phyloP scores from a whole-genome alignment of 2,329 filamentous ascomycete genomes.

The Colletotrichum agaves region DNA sequence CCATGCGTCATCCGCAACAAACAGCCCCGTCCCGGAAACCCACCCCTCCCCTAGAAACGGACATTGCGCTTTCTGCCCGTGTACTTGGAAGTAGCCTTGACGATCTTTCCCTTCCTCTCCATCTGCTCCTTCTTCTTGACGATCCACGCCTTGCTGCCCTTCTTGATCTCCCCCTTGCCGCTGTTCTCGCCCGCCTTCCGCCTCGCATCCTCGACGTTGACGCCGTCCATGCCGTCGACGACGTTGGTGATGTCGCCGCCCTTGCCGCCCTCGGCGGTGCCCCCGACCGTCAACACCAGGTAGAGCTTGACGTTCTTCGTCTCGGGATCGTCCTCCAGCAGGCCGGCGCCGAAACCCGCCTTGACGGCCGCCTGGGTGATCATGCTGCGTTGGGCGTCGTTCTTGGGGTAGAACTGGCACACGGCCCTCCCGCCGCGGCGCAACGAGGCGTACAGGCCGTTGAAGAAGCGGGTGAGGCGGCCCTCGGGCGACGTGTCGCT shows the following conservation, averaged over 20 bases:
- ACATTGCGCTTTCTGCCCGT: constrained; percentile 88
- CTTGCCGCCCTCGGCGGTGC: constrained; percentile 57
- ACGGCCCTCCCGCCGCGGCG: constrained; percentile 88
- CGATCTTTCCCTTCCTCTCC: constrained; percentile 93
- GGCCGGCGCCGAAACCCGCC: constrained; percentile 93
- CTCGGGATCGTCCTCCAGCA: constrained; percentile 93
- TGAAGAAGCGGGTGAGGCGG: constrained; percentile 87
- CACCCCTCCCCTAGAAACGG: constrained; percentile 68
- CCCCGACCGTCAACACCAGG: constrained; percentile 89
- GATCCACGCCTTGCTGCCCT: constrained; percentile 88
- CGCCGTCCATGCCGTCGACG: constrained; percentile 87
- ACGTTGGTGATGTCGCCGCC: constrained; percentile 90
- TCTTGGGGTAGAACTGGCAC: constrained; percentile 98
- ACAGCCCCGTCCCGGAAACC: constrained; percentile 1
- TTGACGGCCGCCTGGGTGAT: constrained; percentile 90
- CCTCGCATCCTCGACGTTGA: constrained; percentile 81
- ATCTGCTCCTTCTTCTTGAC: constrained; percentile 91
- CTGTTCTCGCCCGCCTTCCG: constrained; percentile 58
- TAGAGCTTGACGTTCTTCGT: constrained; percentile 99
- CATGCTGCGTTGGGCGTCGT: constrained; percentile 90
- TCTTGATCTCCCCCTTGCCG: constrained; percentile 69
- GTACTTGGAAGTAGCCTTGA: constrained; percentile 92
- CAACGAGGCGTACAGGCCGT: constrained; percentile 87
- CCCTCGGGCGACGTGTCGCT: constrained; percentile 85
- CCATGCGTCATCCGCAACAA: constrained; percentile 27